Conservation (phyloP, 2,329 filamentous ascomycete genomes). For the Monilinia laxa region DNA sequence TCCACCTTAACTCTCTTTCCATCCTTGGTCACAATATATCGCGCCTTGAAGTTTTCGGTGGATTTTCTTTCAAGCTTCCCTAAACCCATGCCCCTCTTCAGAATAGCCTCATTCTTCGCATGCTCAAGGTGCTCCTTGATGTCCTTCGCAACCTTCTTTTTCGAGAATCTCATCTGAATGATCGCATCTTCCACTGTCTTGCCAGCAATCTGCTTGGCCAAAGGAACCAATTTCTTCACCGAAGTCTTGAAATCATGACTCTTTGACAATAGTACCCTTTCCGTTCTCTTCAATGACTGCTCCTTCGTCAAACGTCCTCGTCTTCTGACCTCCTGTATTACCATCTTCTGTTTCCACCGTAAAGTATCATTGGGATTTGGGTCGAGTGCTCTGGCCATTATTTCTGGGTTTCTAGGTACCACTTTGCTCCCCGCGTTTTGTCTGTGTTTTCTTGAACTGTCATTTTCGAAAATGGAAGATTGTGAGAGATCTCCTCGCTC, state of each 20-base stretch:
- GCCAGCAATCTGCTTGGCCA: slow-evolving; percentile 85
- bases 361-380: slow-evolving; percentile 71
- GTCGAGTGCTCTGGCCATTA: slow-evolving; percentile 65
- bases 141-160: slow-evolving; percentile 86
- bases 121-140: slow-evolving; percentile 76
- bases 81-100: slow-evolving; percentile 81
- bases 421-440: slow-evolving; percentile 25
- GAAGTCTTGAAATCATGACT: slow-evolving; percentile 78
- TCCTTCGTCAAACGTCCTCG: slow-evolving; percentile 65
- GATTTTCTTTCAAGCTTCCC: slow-evolving; percentile 36
- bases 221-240: slow-evolving; percentile 84
- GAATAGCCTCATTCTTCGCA: slow-evolving; percentile 78
- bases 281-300: slow-evolving; percentile 65
- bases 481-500: slow-evolving; percentile 47
- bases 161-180: slow-evolving; percentile 89
- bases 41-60: slow-evolving; percentile 42
- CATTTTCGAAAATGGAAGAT: slow-evolving; percentile 53
- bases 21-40: slow-evolving; percentile 70
- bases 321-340: slow-evolving; percentile 71
- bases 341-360: slow-evolving; percentile 80
- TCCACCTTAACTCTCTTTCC: slow-evolving; percentile 68
- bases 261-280: slow-evolving; percentile 56
- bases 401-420: slow-evolving; percentile 46
- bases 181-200: slow-evolving; percentile 95
- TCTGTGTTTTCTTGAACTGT: slow-evolving; percentile 37